Evolutionary conservation across 768 basidiomycete genomes (phyloP), one percentile per base, ranked within the genome.

Genomic region (Hericium alpestre): DNA sequence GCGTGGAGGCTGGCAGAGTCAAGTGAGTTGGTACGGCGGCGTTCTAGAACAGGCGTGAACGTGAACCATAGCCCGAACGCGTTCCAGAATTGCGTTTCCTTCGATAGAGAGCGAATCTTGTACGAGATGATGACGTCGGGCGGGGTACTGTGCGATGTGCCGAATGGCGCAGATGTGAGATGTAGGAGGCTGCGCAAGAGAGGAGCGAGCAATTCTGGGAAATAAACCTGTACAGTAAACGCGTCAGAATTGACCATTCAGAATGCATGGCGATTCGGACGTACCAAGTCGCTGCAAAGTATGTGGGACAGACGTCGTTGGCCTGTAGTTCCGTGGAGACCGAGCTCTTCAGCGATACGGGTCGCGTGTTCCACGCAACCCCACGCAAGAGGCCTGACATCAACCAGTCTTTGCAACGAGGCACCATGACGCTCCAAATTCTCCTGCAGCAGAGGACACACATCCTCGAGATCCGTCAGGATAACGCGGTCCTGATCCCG

Each of bases 211-310:
- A 94, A 79, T 57, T 88, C 81, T 0, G 89, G 87, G 65, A 93
- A 93, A 69, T 94, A 94, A 12, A 94, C 80, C 87, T 93, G 61
- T 56, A 27, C 52, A 37, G 56, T 50, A n/a, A 60, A 16, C 51
- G 41, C 52, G 27, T n/a, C 40, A 25, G 16, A 59, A 25, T 20
- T n/a, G 15, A 38, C 16, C n/a, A 10, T n/a, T 23, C 27, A 38
- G 23, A 4, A 51, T 0, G 38, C 10, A 27, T 20, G 37, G 8
- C 8, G 32, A 32, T 23, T 11, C n/a, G 23, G 41, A 76, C 83
- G 65, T 71, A 90, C 90, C 55, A 93, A 76, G 70, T 93, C 90
- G 66, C 91, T 92, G 69, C 90, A 89, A 20, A 92, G 67, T 48
- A 93, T 77, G 64, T 90, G 87, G 1, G 84, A 85, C 54, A 81